A percentile compares a stretch with the other conserved stretches of the same genome.
Evolutionary conservation across 2,329 filamentous ascomycete species (phyloP).

Genomic region (Nothomitra cinnamomea): DNA sequence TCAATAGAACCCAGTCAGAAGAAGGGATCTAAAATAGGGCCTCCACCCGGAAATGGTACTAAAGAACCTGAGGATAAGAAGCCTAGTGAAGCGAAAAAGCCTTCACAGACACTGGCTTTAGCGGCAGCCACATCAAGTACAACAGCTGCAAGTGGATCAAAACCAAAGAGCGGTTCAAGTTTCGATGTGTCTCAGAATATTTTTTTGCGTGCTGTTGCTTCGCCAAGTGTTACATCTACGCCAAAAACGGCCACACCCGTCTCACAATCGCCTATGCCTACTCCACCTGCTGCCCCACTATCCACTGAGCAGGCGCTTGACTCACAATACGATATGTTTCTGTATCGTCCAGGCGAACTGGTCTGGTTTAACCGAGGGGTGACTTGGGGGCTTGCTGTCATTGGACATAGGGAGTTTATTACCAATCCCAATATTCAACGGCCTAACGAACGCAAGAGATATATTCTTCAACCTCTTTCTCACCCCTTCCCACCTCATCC

Average conservation of each 20-base stretch:
- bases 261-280: constrained; percentile 16
- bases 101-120: background rate
- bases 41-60: background rate
- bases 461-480: constrained; percentile 32
- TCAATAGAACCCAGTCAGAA: background rate
- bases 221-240: constrained; percentile 17
- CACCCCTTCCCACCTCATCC: constrained; percentile 24
- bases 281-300: constrained; percentile 23
- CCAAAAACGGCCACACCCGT: constrained; percentile 9
- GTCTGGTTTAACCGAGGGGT: constrained; percentile 36
- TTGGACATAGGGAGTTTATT: constrained; percentile 27
- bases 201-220: background rate
- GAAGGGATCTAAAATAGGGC: background rate
- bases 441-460: constrained; percentile 17
- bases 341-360: constrained; percentile 37
- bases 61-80: background rate
- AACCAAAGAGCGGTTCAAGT: background rate
- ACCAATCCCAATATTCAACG: constrained; percentile 1
- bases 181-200: background rate
- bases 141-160: background rate
- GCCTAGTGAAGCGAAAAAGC: background rate
- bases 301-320: constrained; percentile 33
- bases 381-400: constrained; percentile 37
- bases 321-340: constrained; percentile 27
- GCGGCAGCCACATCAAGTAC: background rate